Percentiles rank a stretch among this genome's conserved stretches.
phyloP scores from a whole-genome alignment of 148 eudicot species.

The Gaultheria prostrata region DNA sequence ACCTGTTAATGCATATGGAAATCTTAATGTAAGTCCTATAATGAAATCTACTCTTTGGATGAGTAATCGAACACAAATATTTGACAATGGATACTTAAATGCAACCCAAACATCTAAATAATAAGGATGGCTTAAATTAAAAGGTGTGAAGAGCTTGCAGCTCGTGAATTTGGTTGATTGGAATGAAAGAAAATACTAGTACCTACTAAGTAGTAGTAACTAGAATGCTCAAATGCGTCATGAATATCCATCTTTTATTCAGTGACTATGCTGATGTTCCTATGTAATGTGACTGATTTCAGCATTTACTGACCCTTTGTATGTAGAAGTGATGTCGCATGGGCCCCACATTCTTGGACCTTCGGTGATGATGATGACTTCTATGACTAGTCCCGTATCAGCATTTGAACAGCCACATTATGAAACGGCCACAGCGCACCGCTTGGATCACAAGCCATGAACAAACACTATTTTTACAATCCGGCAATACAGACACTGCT shows the following conservation, averaged over 20 bases:
- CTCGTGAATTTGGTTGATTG: background rate
- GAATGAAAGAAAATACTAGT: background rate
- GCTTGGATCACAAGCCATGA: background rate
- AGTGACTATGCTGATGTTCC: background rate
- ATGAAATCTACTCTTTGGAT: background rate
- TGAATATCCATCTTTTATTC: too few relatives aligned
- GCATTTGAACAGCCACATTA: background rate
- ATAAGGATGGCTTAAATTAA: background rate
- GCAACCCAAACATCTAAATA: background rate
- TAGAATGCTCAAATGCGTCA: too few relatives aligned
- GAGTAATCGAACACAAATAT: background rate
- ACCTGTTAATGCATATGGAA: background rate
- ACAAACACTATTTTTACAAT: too few relatives aligned
- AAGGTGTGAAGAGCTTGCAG: background rate
- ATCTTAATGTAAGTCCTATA: background rate
- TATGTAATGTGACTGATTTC: background rate
- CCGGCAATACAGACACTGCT: background rate
- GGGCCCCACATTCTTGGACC: background rate
- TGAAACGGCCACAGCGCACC: background rate
- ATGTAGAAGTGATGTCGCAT: background rate
- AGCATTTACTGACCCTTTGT: background rate
- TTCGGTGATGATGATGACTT: background rate
- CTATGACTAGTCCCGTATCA: background rate
- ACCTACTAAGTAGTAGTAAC: background rate
- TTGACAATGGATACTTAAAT: background rate